These are phyloP conservation scores for Boechera stricta DNA, from an alignment of 345 rosid species.

Conservation along the genomic window DNA sequence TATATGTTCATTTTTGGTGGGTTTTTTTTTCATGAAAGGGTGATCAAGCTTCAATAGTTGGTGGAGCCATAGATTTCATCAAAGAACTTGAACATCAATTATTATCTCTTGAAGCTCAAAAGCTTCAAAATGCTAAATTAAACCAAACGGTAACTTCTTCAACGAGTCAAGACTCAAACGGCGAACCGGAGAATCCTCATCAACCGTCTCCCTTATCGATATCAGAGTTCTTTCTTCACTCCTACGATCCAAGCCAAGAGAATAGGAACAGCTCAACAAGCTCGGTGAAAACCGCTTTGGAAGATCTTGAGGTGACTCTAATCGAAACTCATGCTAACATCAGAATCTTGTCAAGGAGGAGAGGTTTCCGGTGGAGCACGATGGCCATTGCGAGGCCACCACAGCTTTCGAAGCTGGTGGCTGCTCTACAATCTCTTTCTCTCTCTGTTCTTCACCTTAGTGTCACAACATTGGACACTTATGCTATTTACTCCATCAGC, in stretches of 20 bases:
- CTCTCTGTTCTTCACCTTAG: conserved; percentile 81
- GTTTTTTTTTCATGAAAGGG: conserved; percentile 54
- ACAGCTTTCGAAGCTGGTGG: conserved; percentile 66
- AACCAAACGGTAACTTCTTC: conserved; percentile 38
- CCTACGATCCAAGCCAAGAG: conserved; percentile 62
- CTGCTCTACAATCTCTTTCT: conserved; percentile 63
- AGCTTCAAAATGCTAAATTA: conserved; percentile 43
- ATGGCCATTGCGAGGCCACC: conserved; percentile 29
- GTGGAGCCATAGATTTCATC: conserved; percentile 88
- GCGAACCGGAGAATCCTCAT: conserved; percentile 30
- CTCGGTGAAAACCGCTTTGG: conserved; percentile 51
- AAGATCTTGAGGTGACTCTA: conserved; percentile 81
- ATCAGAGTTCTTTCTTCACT: conserved; percentile 60
- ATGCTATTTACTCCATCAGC: conserved; percentile 77
- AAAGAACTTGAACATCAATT: conserved; percentile 83
- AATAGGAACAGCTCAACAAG: conserved; percentile 53
- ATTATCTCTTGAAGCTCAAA: conserved; percentile 71
- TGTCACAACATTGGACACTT: conserved; percentile 58
- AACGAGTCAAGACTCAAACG: conserved; percentile 39
- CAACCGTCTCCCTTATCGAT: conserved; percentile 45
- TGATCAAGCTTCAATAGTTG: conserved; percentile 94
- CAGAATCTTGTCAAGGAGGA: conserved; percentile 67
- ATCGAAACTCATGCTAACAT: conserved; percentile 88
- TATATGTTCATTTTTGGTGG: not conserved
- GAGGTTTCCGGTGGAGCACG: conserved; percentile 43